Conservation (phyloP, 2,329 filamentous ascomycete species). For the Sarocladium strictum region DNA sequence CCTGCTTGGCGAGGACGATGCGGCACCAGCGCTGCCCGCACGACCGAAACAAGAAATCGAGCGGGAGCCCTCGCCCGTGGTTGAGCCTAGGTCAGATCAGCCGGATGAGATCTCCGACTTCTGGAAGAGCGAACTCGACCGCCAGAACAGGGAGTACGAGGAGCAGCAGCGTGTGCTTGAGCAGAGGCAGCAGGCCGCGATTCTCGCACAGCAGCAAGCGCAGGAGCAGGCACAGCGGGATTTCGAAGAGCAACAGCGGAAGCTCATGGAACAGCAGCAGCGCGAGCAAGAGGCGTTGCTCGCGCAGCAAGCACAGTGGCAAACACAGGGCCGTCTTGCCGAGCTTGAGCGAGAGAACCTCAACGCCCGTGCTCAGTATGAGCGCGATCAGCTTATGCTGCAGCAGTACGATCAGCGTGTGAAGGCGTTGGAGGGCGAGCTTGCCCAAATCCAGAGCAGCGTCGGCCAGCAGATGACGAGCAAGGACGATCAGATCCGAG, state of each 20-base stretch:
- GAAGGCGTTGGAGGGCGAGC: slow-evolving; percentile 84
- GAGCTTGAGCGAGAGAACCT: slow-evolving; percentile 94
- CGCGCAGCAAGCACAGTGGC: slow-evolving; percentile 83
- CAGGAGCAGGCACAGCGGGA: slow-evolving; percentile 82
- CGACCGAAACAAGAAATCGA: slow-evolving; percentile 72
- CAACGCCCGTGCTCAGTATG: slow-evolving; percentile 89
- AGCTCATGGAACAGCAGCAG: slow-evolving; percentile 81
- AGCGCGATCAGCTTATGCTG: slow-evolving; percentile 93
- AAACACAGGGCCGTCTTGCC: slow-evolving; percentile 91
- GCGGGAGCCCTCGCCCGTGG: slow-evolving; percentile 62
- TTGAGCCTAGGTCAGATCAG: slow-evolving; percentile 64
- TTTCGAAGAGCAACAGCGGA: slow-evolving; percentile 93
- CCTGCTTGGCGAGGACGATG: slow-evolving; percentile 77
- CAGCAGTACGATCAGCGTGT: slow-evolving; percentile 95
- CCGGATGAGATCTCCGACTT: slow-evolving; percentile 96
- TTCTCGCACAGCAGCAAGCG: slow-evolving; percentile 74
- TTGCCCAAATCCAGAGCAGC: slow-evolving; percentile 75
- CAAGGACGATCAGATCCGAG: slow-evolving; percentile 89
- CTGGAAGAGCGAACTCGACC: slow-evolving; percentile 88
- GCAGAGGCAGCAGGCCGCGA: slow-evolving; percentile 76
- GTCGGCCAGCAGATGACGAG: slow-evolving; percentile 79
- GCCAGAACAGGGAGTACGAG: slow-evolving; percentile 91
- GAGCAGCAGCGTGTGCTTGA: slow-evolving; percentile 87
- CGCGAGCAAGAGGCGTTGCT: slow-evolving; percentile 85
- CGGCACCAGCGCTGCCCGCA: slow-evolving; percentile 74